phyloP scores from a whole-genome alignment of 345 rosid species.

The Melaleuca alternifolia region DNA sequence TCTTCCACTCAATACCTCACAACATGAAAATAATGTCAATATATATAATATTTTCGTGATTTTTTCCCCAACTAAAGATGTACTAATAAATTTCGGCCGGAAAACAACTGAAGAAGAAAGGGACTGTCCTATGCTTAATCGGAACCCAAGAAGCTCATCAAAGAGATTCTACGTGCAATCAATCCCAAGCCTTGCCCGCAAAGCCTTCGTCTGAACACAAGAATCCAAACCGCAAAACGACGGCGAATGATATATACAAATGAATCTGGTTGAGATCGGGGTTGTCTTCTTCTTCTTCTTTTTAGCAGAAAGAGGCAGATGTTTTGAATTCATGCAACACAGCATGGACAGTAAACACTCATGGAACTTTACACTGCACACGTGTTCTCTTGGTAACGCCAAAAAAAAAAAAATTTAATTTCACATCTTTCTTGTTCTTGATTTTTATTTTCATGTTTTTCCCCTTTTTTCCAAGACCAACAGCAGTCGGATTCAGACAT shows the following conservation, averaged over 20 bases:
- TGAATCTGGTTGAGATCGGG: not conserved
- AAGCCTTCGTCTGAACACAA: not conserved
- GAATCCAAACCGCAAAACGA: not conserved
- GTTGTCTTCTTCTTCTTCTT: not conserved
- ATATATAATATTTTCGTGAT: not conserved
- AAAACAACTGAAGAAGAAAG: not conserved
- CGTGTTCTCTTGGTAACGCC: not conserved
- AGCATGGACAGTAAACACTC: not conserved
- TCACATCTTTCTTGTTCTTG: not conserved
- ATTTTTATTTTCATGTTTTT: not conserved
- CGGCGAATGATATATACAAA: not conserved
- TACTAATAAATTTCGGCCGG: not conserved
- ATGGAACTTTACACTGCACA: not conserved
- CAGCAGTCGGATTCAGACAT: not conserved
- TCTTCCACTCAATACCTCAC: not conserved
- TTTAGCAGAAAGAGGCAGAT: conserved; percentile 3
- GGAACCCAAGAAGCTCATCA: not conserved
- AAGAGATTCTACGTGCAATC: not conserved
- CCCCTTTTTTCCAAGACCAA: not conserved
- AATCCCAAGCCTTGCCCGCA: not conserved
- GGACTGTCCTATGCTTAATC: too few species aligned
- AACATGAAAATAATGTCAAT: not conserved
- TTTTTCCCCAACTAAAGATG: not conserved
- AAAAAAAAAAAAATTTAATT: too few species aligned
- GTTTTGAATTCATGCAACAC: conserved; percentile 4